Evolutionary conservation across 495 filamentous ascomycete species (phyloP).

Genomic region (Aspergillus sclerotioniger): DNA sequence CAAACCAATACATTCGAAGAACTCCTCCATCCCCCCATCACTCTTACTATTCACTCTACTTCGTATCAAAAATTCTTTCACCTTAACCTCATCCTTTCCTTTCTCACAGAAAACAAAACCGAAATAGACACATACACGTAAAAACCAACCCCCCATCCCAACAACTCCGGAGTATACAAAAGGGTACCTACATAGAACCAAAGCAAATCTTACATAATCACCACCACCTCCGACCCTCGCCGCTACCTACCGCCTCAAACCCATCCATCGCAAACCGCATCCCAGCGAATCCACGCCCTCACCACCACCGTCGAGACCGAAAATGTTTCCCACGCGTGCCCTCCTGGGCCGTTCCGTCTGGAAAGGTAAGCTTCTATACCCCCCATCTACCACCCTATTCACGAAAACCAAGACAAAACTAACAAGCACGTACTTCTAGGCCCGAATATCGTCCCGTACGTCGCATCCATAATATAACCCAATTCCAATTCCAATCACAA

Average conservation of each 20-base stretch:
- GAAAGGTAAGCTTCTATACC: conserved; percentile 55
- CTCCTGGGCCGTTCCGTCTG: conserved; percentile 68
- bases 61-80: too few species aligned
- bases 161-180: too few species aligned
- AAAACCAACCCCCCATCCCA: too few species aligned
- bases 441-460: conserved; percentile 57
- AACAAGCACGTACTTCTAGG: conserved; percentile 27
- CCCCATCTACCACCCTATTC: background rate
- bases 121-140: too few species aligned
- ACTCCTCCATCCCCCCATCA: too few species aligned
- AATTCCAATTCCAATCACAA: background rate
- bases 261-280: background rate
- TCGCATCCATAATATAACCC: conserved; percentile 8
- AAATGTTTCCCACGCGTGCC: conserved; percentile 61
- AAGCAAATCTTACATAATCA: too few species aligned
- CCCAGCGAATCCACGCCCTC: background rate
- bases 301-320: conserved; percentile 14
- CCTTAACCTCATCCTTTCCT: too few species aligned
- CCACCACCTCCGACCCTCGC: too few species aligned
- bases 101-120: too few species aligned
- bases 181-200: too few species aligned
- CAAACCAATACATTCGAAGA: too few species aligned
- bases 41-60: too few species aligned
- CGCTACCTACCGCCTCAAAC: background rate
- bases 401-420: background rate